Evolutionary conservation across 2,329 filamentous ascomycete species (phyloP).

Genomic region (Colletotrichum sublineola): DNA sequence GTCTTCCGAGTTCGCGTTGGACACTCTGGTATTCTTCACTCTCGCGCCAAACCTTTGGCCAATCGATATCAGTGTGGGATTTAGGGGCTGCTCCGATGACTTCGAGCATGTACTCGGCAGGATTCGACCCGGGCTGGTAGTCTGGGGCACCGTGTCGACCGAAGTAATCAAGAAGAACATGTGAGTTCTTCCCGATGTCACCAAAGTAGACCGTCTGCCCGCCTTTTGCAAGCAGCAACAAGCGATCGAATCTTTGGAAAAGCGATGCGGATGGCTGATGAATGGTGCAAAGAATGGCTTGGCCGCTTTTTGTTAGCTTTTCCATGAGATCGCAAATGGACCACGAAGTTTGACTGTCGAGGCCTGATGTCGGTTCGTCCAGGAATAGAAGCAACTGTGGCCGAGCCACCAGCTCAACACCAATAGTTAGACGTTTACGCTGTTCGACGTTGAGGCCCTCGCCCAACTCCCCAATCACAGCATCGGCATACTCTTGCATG

Average conservation of each 20-base stretch:
- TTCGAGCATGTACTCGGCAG: slow-evolving; percentile 64
- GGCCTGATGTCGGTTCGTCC: slow-evolving; percentile 82
- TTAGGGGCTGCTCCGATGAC: slow-evolving; percentile 54
- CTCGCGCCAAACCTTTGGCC: slow-evolving; percentile 59
- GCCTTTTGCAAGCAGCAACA: slow-evolving; percentile 34
- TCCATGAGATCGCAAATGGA: slow-evolving; percentile 78
- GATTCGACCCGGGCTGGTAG: slow-evolving; percentile 63
- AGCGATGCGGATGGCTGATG: slow-evolving; percentile 42
- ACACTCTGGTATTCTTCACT: slow-evolving; percentile 55
- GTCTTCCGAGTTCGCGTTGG: slow-evolving; percentile 16
- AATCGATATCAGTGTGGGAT: slow-evolving; percentile 61
- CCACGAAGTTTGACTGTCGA: slow-evolving; percentile 82
- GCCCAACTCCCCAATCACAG: slow-evolving; percentile 76
- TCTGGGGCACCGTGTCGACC: slow-evolving; percentile 60
- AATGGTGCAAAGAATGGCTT: slow-evolving; percentile 55
- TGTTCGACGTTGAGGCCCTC: slow-evolving; percentile 64
- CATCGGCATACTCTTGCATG: slow-evolving; percentile 76
- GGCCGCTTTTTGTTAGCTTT: slow-evolving; percentile 67
- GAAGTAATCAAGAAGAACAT: slow-evolving; percentile 65
- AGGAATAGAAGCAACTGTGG: slow-evolving; percentile 80
- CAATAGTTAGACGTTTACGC: slow-evolving; percentile 75
- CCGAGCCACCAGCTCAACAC: slow-evolving; percentile 82
- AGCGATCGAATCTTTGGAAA: slow-evolving; percentile 41
- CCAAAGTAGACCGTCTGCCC: slow-evolving; percentile 66
- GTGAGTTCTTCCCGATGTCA: slow-evolving; percentile 63